These are phyloP conservation scores for Trichoderma hamatum DNA, from an alignment of 2,329 filamentous ascomycete species.

Conservation along the genomic window DNA sequence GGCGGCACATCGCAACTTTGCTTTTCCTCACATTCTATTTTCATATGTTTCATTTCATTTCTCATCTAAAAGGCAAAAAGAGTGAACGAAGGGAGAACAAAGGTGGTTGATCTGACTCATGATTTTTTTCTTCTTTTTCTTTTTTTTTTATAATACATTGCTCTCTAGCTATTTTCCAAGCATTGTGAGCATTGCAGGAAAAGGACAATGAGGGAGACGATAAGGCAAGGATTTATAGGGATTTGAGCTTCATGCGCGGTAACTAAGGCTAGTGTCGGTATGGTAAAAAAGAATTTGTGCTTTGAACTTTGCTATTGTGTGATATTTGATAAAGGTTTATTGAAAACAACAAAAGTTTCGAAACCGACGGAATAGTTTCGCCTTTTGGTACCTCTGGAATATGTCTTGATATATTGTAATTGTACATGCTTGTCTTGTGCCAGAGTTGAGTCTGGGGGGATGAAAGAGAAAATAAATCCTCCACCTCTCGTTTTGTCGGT, in stretches of 20 bases:
- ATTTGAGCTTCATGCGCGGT: not conserved
- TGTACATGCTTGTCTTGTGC: not conserved
- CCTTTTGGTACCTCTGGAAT: not conserved
- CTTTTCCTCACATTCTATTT: not conserved
- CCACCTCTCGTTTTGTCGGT: not conserved
- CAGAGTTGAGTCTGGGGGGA: slow-evolving; percentile 6
- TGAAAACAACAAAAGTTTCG: not conserved
- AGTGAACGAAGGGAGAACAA: too few relatives aligned
- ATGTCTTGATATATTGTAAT: not conserved
- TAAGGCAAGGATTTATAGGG: not conserved
- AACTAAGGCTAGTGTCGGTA: not conserved
- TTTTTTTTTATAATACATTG: not conserved
- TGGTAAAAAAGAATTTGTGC: not conserved
- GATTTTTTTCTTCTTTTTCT: not conserved
- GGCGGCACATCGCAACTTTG: not conserved
- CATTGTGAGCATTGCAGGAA: not conserved
- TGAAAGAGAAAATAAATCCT: not conserved
- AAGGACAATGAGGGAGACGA: not conserved
- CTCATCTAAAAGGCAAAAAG: not conserved
- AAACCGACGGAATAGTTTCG: not conserved
- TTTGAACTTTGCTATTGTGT: not conserved
- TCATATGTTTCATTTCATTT: not conserved
- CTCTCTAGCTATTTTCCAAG: not conserved
- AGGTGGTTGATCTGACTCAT: not conserved
- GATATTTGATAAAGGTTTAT: not conserved